phyloP scores from a whole-genome alignment of 1,284 basidiomycete genomes.

The Exobasidium rhododendri region DNA sequence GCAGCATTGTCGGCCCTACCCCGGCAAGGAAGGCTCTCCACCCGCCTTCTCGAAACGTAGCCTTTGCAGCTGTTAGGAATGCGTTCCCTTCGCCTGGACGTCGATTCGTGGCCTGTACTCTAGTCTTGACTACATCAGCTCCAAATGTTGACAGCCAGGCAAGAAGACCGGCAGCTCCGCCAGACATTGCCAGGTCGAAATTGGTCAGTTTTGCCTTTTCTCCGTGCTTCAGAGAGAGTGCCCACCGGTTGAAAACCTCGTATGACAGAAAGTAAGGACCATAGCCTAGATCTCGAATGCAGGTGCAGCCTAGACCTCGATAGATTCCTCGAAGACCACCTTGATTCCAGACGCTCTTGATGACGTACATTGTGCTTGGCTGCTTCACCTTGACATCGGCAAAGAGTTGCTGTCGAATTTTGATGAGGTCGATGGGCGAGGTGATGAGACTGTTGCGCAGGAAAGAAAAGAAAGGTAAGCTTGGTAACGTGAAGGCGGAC shows the following conservation, averaged over 20 bases:
- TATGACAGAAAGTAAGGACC: constrained; percentile 47
- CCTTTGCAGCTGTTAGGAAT: constrained; percentile 22
- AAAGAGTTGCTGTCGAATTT: constrained; percentile 46
- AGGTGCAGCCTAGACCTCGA: constrained; percentile 38
- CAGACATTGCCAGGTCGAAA: constrained; percentile 38
- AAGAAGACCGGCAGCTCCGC: constrained; percentile 40
- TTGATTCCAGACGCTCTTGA: constrained; percentile 22
- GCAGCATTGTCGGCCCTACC: constrained; percentile 37
- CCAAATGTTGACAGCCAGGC: constrained; percentile 48
- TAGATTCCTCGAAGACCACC: constrained; percentile 33
- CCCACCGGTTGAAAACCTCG: constrained; percentile 32
- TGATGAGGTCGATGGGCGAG: constrained; percentile 44
- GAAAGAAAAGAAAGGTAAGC: not conserved
- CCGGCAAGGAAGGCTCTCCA: constrained; percentile 38
- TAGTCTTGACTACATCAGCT: constrained; percentile 48
- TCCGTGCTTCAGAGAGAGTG: constrained; percentile 13
- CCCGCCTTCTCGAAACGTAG: constrained; percentile 31
- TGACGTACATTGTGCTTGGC: constrained; percentile 21
- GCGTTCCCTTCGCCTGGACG: not conserved
- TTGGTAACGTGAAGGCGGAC: no score
- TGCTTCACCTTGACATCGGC: not conserved
- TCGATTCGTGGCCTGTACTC: constrained; percentile 32
- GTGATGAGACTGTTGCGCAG: constrained; percentile 36
- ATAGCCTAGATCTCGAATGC: constrained; percentile 34
- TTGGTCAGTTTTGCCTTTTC: constrained; percentile 15